Evolutionary conservation across 2,329 filamentous ascomycete genomes (phyloP).

Genomic region (Fusarium multiceps): DNA sequence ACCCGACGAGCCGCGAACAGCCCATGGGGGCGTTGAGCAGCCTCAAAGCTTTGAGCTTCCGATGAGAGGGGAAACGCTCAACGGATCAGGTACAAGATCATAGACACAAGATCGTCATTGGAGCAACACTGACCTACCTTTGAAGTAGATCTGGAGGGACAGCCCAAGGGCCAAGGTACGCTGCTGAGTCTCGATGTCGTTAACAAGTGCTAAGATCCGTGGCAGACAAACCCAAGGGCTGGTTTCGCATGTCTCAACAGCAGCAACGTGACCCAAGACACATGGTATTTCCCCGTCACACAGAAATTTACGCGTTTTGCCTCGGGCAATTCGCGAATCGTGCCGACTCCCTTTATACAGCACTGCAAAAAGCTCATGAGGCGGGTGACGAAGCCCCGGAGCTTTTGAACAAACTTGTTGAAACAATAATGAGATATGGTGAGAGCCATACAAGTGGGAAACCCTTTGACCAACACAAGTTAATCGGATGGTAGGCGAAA

Average conservation of each 20-base stretch:
- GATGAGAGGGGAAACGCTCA: neutral
- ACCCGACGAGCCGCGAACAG: neutral
- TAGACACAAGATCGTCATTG: neutral
- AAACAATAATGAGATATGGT: neutral
- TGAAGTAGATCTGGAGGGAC: constrained; percentile 1
- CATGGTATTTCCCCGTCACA: constrained; percentile 8
- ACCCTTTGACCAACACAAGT: neutral
- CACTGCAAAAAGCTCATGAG: neutral
- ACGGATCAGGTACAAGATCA: neutral
- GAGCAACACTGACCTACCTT: neutral
- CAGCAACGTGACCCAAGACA: constrained; percentile 9
- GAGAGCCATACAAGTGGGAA: neutral
- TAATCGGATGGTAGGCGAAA: neutral
- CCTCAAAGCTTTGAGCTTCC: neutral
- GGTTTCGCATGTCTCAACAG: neutral
- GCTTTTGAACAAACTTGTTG: neutral
- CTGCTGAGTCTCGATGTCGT: no score
- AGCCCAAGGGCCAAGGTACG: neutral
- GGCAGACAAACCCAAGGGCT: neutral
- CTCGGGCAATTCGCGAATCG: neutral
- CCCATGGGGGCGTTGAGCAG: neutral
- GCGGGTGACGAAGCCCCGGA: neutral
- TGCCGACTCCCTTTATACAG: neutral
- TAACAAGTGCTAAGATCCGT: neutral
- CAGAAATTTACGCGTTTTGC: neutral